phyloP scores from a whole-genome alignment of 2,329 filamentous ascomycete genomes.

The Venturiaceae sp. region DNA sequence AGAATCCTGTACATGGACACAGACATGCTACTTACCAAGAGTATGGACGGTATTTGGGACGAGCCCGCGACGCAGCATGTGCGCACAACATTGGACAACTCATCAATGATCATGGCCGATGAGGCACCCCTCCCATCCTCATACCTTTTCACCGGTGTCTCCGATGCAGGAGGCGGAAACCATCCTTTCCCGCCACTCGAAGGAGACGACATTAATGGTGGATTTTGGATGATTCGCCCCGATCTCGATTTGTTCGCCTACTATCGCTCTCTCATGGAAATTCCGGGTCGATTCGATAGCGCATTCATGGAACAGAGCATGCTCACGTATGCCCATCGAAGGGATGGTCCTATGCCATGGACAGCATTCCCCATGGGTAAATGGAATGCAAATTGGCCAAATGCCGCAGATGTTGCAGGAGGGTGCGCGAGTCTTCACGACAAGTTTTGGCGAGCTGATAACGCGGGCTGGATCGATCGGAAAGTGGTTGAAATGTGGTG shows the following conservation, averaged over 20 bases:
- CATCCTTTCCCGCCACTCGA: neutral
- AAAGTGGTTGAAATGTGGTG: constrained; percentile 9
- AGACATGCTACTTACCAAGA: constrained; percentile 9
- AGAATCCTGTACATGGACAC: constrained; percentile 9
- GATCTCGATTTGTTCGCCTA: constrained; percentile 1
- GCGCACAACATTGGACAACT: neutral
- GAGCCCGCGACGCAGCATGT: neutral
- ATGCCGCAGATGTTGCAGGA: neutral
- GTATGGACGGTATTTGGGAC: constrained; percentile 6
- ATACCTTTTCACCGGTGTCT: constrained; percentile 5
- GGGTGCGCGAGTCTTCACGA: constrained; percentile 8
- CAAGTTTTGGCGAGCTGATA: constrained; percentile 8
- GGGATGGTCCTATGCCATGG: constrained; percentile 7
- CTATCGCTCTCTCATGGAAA: constrained; percentile 1
- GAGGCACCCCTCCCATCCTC: neutral
- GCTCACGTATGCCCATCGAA: constrained; percentile 7
- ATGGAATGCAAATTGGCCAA: constrained; percentile 8
- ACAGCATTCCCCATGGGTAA: neutral
- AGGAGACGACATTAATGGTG: neutral
- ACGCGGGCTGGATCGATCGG: constrained; percentile 1
- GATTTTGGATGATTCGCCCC: constrained; percentile 8
- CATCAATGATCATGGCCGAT: neutral
- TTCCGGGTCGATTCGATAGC: neutral
- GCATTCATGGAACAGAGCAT: constrained; percentile 8
- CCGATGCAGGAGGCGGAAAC: neutral